Evolutionary conservation across 176 grass and related monocot genomes (phyloP).

Genomic region (Carex parvula): DNA sequence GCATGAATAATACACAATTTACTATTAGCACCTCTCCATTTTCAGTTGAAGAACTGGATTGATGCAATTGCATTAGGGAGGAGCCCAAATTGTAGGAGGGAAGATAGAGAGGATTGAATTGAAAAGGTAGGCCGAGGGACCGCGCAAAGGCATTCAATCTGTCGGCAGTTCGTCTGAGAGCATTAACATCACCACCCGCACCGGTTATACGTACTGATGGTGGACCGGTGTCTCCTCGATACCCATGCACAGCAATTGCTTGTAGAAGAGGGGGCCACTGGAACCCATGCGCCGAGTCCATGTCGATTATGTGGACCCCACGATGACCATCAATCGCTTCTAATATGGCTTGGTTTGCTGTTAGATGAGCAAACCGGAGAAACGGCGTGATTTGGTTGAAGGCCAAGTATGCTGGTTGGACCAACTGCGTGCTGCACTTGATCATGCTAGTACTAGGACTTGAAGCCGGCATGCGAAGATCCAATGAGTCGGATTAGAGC

Average conservation of each 20-base stretch:
- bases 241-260: constrained; percentile 62
- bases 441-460: not conserved
- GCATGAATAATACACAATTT: constrained; percentile 78
- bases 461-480: constrained; percentile 14
- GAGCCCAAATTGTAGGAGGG: constrained; percentile 31
- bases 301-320: constrained; percentile 84
- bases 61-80: constrained; percentile 33
- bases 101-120: constrained; percentile 73
- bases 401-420: constrained; percentile 54
- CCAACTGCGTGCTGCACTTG: not conserved
- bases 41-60: constrained; percentile 26
- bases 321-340: constrained; percentile 57
- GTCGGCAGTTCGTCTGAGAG: constrained; percentile 65
- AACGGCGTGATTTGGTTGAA: constrained; percentile 99
- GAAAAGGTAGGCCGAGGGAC: constrained; percentile 75
- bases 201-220: constrained; percentile 86
- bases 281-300: constrained; percentile 81
- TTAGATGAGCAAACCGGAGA: constrained; percentile 89
- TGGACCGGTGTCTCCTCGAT: constrained; percentile 30
- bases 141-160: constrained; percentile 73
- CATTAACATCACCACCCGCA: constrained; percentile 59
- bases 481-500: constrained; percentile 53
- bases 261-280: constrained; percentile 96
- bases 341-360: constrained; percentile 95
- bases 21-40: constrained; percentile 64